Evolutionary conservation across 805 yeast species (phyloP).

Genomic region (Metschnikowia peoriensis): DNA sequence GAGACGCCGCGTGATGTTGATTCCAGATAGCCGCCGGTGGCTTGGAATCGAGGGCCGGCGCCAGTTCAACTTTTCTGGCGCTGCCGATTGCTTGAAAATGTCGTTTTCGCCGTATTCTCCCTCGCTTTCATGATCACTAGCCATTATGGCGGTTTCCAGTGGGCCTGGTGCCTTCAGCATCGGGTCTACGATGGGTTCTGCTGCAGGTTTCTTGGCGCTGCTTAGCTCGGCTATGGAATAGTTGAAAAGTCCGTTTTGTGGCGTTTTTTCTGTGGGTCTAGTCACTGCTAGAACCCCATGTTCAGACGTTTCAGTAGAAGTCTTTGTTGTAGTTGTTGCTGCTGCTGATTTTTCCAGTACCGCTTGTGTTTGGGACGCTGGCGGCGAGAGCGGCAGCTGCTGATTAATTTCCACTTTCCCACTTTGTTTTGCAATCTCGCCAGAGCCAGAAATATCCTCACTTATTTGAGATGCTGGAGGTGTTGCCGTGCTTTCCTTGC

Average conservation of each 20-base stretch:
- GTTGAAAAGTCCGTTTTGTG: slow-evolving; percentile 1
- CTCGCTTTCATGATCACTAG: slow-evolving; percentile 16
- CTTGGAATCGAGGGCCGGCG: slow-evolving; percentile 30
- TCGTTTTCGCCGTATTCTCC: slow-evolving; percentile 28
- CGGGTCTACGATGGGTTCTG: slow-evolving; percentile 28
- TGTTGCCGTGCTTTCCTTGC: slow-evolving; percentile 17
- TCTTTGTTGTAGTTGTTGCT: not conserved
- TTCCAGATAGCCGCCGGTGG: slow-evolving; percentile 39
- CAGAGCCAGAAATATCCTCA: not conserved
- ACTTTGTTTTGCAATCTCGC: no score
- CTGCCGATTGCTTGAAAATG: slow-evolving; percentile 30
- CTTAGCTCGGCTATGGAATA: slow-evolving; percentile 1
- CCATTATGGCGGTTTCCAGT: slow-evolving; percentile 14
- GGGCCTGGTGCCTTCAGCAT: slow-evolving; percentile 17
- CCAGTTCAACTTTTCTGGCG: slow-evolving; percentile 13
- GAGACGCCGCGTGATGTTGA: slow-evolving; percentile 26
- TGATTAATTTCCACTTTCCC: not conserved
- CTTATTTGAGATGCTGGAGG: slow-evolving; percentile 19
- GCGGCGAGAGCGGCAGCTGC: slow-evolving; percentile 1
- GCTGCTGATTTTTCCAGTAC: no score
- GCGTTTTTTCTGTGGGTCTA: not conserved
- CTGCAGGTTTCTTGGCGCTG: not conserved
- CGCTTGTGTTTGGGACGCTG: slow-evolving; percentile 1
- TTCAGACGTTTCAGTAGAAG: not conserved
- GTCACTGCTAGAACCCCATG: not conserved